Evolutionary conservation across 2,329 filamentous ascomycete genomes (phyloP).

Genomic region (Hymenoscyphus salicellus): DNA sequence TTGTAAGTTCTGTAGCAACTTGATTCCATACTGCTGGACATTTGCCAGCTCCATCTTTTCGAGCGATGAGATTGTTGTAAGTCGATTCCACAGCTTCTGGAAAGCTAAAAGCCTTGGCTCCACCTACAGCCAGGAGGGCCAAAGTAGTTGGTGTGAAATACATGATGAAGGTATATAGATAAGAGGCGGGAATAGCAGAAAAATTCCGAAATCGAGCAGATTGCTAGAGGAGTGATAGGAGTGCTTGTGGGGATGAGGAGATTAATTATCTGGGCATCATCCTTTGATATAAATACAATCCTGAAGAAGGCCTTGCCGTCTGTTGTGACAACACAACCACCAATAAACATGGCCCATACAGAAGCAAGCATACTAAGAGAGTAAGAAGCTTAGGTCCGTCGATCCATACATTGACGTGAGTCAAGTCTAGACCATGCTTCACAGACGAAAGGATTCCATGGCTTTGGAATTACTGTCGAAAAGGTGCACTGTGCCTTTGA

Average conservation of each 20-base stretch:
- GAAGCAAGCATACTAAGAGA: not conserved
- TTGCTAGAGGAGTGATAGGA: not conserved
- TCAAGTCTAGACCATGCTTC: not conserved
- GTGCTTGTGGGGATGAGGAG: not conserved
- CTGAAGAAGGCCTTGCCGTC: not conserved
- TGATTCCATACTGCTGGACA: constrained; percentile 8
- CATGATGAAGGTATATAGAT: too few species aligned
- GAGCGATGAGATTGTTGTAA: not conserved
- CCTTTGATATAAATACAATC: not conserved
- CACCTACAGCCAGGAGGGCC: not conserved
- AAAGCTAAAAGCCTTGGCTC: constrained; percentile 6
- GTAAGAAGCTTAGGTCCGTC: too few species aligned
- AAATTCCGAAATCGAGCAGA: not conserved
- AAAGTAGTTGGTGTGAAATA: not conserved
- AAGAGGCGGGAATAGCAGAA: too few species aligned
- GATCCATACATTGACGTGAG: not conserved
- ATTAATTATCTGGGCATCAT: not conserved
- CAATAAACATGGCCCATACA: not conserved
- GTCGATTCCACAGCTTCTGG: not conserved
- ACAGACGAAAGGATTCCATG: not conserved
- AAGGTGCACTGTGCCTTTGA: not conserved
- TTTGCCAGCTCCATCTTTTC: not conserved
- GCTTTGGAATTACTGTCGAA: not conserved
- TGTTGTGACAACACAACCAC: not conserved
- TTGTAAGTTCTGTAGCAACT: not conserved